Evolutionary conservation across 2,329 filamentous ascomycete species (phyloP).

Genomic region (Trichocomaceae sp.): DNA sequence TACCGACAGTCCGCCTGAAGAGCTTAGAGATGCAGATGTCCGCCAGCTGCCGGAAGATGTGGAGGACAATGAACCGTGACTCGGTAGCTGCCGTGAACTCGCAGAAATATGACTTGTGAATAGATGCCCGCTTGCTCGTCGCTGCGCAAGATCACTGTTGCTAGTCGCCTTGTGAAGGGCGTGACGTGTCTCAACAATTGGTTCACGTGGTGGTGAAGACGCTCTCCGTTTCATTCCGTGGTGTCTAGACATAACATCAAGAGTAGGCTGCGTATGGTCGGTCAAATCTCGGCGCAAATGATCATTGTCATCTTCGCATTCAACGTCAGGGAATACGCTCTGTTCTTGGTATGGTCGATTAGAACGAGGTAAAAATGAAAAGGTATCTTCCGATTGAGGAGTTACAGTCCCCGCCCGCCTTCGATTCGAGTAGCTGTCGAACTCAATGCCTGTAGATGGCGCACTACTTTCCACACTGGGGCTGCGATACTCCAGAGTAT

Average conservation of each 20-base stretch:
- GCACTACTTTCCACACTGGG: conserved; percentile 40
- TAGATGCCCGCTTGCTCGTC: conserved; percentile 49
- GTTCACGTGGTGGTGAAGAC: conserved; percentile 56
- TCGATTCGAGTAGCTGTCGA: conserved; percentile 29
- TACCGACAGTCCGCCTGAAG: conserved; percentile 51
- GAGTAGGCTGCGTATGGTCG: conserved; percentile 33
- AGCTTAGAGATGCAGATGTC: conserved; percentile 43
- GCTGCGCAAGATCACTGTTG: conserved; percentile 49
- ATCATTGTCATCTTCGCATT: conserved; percentile 37
- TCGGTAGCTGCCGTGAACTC: conserved; percentile 48
- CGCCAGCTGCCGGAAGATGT: conserved; percentile 56
- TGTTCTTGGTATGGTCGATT: conserved; percentile 59
- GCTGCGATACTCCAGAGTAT: conserved; percentile 37
- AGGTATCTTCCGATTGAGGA: conserved; percentile 44
- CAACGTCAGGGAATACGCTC: conserved; percentile 47
- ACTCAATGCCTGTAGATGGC: conserved; percentile 37
- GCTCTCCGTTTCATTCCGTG: conserved; percentile 57
- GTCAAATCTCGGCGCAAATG: conserved; percentile 32
- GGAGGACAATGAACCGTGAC: conserved; percentile 59
- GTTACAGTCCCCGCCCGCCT: conserved; percentile 46
- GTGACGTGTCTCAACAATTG: conserved; percentile 30
- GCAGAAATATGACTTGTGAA: conserved; percentile 50
- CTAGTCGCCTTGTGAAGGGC: conserved; percentile 30
- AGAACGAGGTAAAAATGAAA: conserved; percentile 45
- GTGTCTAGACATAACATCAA: conserved; percentile 38